Base-by-base conservation (phyloP, 495 filamentous ascomycete species). In the Platismatia glauca region DNA sequence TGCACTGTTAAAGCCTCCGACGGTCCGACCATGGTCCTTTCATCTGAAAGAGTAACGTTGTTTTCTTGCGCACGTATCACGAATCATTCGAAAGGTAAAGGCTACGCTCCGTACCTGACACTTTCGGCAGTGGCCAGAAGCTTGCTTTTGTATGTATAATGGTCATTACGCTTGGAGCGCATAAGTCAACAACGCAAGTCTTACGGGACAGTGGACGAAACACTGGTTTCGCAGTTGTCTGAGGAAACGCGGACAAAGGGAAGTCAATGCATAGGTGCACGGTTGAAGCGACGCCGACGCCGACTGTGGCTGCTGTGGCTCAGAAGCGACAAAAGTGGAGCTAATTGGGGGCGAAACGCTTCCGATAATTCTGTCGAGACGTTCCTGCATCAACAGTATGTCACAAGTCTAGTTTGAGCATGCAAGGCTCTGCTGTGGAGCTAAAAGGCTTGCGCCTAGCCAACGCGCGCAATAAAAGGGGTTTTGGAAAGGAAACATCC, bases 11-110 rank as follows among this genome's bases (percentile, higher is more conserved):
- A 35, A 57, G 29, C 27, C 33, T 29, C 37, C 50, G 37, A 33
- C 15, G 7, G 3, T 7, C 4, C 34, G 20, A 5, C 38, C 39
- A 46, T 57, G 39, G 24, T 35, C 60, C 60, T 48, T 52, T 57
- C 60, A 48, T 46, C 53, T 39, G 24, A 57, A 35, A 38, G n/a
- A n/a, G 55, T 24, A 43, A 57, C 61, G 20, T 35, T 44, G 13
- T 41, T 48, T 15, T 37, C 22, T 63, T 52, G 55, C 61, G 61
- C 61, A 57, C 61, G 61, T 57, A 63, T 63, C 55, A 52, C 22
- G 12, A 37, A 48, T 7, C 29, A 24, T 16, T 22, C 41, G 27
- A 6, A 41, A 7, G 44, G 16, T 48, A 16, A 31, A 15, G 20
- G 39, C 27, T 16, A 29, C 18, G 7, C 27, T 38, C 29, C 52